Conservation (phyloP, 768 basidiomycete species). For the Cystofilobasidium capitatum region DNA sequence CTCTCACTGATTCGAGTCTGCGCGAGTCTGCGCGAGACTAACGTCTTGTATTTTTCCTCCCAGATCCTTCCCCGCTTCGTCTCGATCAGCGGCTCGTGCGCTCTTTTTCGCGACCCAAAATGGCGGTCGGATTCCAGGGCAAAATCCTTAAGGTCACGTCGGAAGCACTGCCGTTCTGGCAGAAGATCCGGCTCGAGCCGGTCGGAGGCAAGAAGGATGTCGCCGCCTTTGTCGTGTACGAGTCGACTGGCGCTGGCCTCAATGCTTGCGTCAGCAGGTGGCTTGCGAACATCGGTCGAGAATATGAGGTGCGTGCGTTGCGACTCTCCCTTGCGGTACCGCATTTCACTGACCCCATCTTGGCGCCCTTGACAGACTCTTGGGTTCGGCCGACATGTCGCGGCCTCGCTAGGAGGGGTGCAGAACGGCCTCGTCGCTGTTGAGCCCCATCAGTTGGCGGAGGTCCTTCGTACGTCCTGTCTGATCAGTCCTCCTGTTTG, state of each 20-base stretch:
- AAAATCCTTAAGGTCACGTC: conserved; percentile 60
- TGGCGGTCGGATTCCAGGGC: conserved; percentile 60
- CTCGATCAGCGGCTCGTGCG: conserved; percentile 9
- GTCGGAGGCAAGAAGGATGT: conserved; percentile 62
- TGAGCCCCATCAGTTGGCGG: conserved; percentile 62
- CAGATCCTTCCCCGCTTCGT: conserved; percentile 35
- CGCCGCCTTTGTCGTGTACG: conserved; percentile 58
- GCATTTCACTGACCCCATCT: not conserved
- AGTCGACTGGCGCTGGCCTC: conserved; percentile 44
- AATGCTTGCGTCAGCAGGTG: conserved; percentile 48
- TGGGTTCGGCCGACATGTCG: conserved; percentile 49
- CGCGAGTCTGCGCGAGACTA: not conserved
- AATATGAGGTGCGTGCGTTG: conserved; percentile 51
- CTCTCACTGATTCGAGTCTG: not conserved
- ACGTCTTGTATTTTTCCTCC: conserved; percentile 35
- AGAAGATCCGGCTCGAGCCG: conserved; percentile 67
- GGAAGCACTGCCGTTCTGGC: conserved; percentile 70
- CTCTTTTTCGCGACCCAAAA: conserved; percentile 48
- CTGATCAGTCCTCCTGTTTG: conserved; percentile 42
- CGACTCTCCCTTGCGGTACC: not conserved
- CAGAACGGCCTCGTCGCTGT: conserved; percentile 55
- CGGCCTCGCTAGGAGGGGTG: conserved; percentile 48
- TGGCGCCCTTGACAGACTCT: conserved; percentile 44
- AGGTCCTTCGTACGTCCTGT: conserved; percentile 49
- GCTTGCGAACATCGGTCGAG: conserved; percentile 48